Conservation (phyloP, 495 filamentous ascomycete genomes). For the Daldinia caldariorum region DNA sequence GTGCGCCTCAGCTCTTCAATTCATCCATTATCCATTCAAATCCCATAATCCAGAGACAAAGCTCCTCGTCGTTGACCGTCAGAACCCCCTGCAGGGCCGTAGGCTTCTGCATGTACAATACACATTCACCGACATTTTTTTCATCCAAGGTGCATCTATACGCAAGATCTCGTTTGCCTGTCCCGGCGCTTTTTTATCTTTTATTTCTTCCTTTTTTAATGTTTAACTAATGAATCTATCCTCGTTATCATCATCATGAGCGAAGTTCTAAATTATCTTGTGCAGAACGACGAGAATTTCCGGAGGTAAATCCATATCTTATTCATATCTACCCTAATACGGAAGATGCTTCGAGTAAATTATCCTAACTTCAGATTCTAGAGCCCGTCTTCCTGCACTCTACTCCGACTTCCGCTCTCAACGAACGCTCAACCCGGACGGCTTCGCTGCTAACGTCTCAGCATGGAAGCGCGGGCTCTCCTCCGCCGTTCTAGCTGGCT, state of each 20-base stretch:
- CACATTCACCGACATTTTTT: slow-evolving; percentile 16
- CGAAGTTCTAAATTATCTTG: slow-evolving; percentile 57
- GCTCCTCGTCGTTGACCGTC: slow-evolving; percentile 8
- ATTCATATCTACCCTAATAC: background rate
- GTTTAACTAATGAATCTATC: background rate
- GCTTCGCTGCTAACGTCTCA: slow-evolving; percentile 82
- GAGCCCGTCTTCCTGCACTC: slow-evolving; percentile 85
- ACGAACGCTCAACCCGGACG: slow-evolving; percentile 85
- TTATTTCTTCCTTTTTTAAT: background rate
- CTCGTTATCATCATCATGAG: slow-evolving; percentile 45
- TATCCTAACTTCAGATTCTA: slow-evolving; percentile 45
- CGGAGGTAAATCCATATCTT: slow-evolving; percentile 48
- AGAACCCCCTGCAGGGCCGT: slow-evolving; percentile 8
- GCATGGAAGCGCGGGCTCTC: slow-evolving; percentile 84
- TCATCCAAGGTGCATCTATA: background rate
- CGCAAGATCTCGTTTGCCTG: slow-evolving; percentile 10
- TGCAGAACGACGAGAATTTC: slow-evolving; percentile 57
- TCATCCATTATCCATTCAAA: slow-evolving; percentile 6
- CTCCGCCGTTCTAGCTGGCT: slow-evolving; percentile 71
- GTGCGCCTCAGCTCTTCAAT: slow-evolving; percentile 18
- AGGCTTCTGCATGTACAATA: background rate
- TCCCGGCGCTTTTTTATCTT: background rate
- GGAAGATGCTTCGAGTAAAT: background rate
- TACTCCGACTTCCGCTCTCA: slow-evolving; percentile 92
- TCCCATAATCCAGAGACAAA: background rate